These are phyloP conservation scores for Globisporangium irregulare DNA, from an alignment of 352 stramenopile genomes.

Conservation along the genomic window DNA sequence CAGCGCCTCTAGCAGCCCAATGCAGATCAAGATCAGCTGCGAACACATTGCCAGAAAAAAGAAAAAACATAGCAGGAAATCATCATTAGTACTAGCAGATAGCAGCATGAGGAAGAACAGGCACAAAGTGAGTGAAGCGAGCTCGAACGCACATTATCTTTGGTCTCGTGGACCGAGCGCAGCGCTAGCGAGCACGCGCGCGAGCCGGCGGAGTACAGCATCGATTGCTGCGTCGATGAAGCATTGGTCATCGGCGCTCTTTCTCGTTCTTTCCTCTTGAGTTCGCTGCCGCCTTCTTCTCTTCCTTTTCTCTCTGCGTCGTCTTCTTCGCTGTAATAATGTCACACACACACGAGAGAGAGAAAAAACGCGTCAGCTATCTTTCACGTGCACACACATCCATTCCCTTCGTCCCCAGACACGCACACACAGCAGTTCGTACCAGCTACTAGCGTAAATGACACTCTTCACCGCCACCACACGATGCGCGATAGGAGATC, in stretches of 20 bases:
- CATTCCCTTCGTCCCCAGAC: not conserved
- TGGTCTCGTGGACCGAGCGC: conserved; percentile 64
- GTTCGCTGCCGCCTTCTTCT: not conserved
- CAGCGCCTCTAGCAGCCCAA: conserved; percentile 69
- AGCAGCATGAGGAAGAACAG: too few species aligned
- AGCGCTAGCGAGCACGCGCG: conserved; percentile 59
- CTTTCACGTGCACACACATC: not conserved
- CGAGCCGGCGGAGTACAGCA: conserved; percentile 30
- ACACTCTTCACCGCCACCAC: not conserved
- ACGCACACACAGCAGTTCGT: not conserved
- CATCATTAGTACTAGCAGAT: too few species aligned
- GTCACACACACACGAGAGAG: not conserved
- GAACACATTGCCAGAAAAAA: not conserved
- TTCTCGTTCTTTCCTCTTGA: not conserved
- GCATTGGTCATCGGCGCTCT: conserved; percentile 8
- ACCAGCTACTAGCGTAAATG: not conserved
- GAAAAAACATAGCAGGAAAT: not conserved
- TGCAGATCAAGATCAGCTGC: conserved; percentile 77
- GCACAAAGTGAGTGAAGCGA: too few species aligned
- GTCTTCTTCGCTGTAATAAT: not conserved
- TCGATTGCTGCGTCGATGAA: conserved; percentile 21
- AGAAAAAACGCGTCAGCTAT: not conserved
- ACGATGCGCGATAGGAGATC: not conserved
- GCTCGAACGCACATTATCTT: conserved; percentile 49
- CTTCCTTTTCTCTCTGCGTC: not conserved